phyloP scores from a whole-genome alignment of 176 grass and related monocot genomes.

The Bolboschoenus planiculmis region DNA sequence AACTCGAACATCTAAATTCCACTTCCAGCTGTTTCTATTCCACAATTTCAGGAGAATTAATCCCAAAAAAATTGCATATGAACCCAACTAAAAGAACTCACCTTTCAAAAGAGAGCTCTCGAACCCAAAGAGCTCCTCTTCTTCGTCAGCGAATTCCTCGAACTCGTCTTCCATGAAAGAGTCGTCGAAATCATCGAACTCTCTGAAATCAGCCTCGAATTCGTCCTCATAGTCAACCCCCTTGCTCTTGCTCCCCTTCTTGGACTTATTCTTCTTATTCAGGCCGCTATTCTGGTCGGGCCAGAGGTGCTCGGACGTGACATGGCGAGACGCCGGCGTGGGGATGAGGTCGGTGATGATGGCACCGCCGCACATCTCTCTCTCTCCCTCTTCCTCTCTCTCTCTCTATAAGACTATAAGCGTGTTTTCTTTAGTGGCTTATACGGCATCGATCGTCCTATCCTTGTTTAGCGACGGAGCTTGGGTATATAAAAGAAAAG shows the following conservation, averaged over 20 bases:
- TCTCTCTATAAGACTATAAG: background rate
- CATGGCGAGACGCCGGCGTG: background rate
- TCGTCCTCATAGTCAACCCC: conserved; percentile 18
- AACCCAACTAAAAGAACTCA: conserved; percentile 4
- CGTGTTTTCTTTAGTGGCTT: background rate
- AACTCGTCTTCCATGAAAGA: conserved; percentile 20
- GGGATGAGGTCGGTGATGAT: conserved; percentile 30
- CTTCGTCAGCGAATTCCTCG: conserved; percentile 8
- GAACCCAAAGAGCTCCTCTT: conserved; percentile 22
- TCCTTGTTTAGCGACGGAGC: background rate
- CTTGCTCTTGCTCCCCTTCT: background rate
- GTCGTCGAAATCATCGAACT: conserved; percentile 34
- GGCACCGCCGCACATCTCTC: conserved; percentile 31
- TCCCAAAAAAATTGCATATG: background rate
- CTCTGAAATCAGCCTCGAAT: conserved; percentile 41
- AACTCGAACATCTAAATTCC: background rate
- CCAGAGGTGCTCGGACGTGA: conserved; percentile 29
- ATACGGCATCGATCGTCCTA: background rate
- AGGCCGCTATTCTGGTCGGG: background rate
- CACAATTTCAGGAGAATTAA: no score
- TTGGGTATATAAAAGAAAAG: conserved; percentile 7
- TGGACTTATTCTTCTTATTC: conserved; percentile 26
- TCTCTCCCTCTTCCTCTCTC: background rate
- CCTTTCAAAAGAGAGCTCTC: conserved; percentile 19
- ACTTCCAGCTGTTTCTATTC: background rate